Base-by-base conservation (phyloP, 1,284 basidiomycete species). In the Heterobasidion irregulare region DNA sequence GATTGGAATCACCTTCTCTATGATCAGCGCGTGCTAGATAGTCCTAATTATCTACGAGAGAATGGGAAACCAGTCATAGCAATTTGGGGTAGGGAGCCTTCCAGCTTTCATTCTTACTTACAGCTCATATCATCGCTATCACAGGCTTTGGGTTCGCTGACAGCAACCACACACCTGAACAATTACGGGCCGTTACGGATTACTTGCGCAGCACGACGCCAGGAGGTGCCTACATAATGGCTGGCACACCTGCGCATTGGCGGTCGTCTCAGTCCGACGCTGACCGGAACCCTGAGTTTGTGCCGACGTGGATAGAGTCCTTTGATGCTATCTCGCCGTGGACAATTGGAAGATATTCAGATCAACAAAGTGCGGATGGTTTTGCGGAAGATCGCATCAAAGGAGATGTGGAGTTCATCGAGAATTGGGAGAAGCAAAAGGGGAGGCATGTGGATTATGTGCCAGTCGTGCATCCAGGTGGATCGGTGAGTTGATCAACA, bases 261-360 rank as follows among this genome's bases (percentile, higher is more conserved):
- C 79, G 87, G 10, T 83, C 83, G 0, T 77, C 79, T 4, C 72
- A 73, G 16, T 76, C 75, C 36, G 88, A 90, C 63, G 83, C 84
- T 0, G 83, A 88, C 66, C 70, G 72, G 5, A 77, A 88, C 60
- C 78, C 80, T 0, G 83, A 70, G 13, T 87, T 86, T 59, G 64
- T 83, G 12, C 70, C 77, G 50, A 74, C 87, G 3, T 89, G 83
- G 80, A 70, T 87, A 12, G 80, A 83, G 33, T 80, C 80, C 43
- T 86, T 88, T 57, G 87, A 90, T 61, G 85, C 85, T 1, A 79
- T 90, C 56, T 84, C 81, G 19, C 87, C 86, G 2, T 90, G 87
- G 87, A 87, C 83, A 6, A 74, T 90, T 12, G 87, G 87, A 1
- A 71, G 84, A 47, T 87, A 80, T 61, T 69, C 70, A 35, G 76